These are phyloP conservation scores for Thielaviopsis cerberus DNA, from an alignment of 2,329 filamentous ascomycete genomes.

Conservation along the genomic window DNA sequence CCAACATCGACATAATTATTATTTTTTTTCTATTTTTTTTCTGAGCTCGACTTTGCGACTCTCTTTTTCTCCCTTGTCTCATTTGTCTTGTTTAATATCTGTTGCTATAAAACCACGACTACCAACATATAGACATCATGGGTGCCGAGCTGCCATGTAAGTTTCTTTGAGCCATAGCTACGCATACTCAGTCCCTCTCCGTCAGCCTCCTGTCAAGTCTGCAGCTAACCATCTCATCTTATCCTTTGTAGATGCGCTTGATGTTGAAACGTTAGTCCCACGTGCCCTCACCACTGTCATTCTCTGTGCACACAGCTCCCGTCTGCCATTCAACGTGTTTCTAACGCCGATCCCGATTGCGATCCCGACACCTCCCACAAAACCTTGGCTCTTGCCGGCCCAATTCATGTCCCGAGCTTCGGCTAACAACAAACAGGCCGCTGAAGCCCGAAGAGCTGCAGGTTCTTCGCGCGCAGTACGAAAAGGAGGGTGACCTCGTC, in stretches of 20 bases:
- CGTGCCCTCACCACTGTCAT: not conserved
- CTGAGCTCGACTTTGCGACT: not conserved
- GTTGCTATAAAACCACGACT: not conserved
- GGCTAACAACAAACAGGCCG: conserved; percentile 37
- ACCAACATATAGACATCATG: conserved; percentile 19
- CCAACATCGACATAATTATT: not conserved
- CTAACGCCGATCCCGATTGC: not conserved
- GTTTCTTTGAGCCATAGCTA: conserved; percentile 14
- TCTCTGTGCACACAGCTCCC: not conserved
- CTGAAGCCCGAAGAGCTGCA: conserved; percentile 82
- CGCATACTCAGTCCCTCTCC: not conserved
- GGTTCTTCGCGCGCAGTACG: conserved; percentile 82
- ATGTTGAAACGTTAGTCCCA: conserved; percentile 67
- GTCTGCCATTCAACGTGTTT: not conserved
- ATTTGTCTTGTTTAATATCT: not conserved
- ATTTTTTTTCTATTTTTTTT: not conserved
- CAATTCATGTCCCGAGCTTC: not conserved
- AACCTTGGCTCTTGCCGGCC: not conserved
- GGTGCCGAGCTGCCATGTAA: conserved; percentile 31
- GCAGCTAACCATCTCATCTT: not conserved
- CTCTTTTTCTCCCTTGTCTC: not conserved
- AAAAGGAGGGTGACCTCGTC: conserved; percentile 93
- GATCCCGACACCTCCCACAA: not conserved
- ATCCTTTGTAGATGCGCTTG: conserved; percentile 59
- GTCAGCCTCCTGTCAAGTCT: not conserved